Evolutionary conservation across 2,329 filamentous ascomycete genomes (phyloP).

Genomic region (Thelonectria blattea): DNA sequence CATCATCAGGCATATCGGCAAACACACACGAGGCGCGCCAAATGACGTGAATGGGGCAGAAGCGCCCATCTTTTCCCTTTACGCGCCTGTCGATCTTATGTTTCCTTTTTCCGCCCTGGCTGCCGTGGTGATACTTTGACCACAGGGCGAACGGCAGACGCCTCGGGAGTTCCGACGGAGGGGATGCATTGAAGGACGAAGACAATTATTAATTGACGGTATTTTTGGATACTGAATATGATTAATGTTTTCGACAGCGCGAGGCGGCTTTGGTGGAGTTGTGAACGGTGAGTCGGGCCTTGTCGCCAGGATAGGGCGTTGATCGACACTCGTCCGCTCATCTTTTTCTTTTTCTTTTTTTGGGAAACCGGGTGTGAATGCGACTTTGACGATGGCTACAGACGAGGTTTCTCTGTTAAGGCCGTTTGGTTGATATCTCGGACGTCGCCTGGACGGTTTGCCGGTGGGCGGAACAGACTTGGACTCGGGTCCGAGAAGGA

Average conservation of each 20-base stretch:
- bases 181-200: neutral
- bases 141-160: constrained; percentile 1
- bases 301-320: neutral
- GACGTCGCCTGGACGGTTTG: neutral
- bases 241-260: neutral
- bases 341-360: neutral
- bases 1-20: constrained; percentile 19
- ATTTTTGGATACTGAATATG: constrained; percentile 21
- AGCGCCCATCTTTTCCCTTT: neutral
- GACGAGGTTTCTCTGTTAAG: constrained; percentile 2
- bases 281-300: constrained; percentile 9
- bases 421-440: neutral
- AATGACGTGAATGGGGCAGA: constrained; percentile 15
- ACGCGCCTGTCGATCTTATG: constrained; percentile 9
- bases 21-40: constrained; percentile 7
- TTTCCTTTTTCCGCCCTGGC: neutral
- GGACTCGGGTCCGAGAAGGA: neutral
- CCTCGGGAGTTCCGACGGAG: neutral
- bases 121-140: constrained; percentile 11
- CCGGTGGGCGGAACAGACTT: neutral
- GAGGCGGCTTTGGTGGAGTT: neutral
- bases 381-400: constrained; percentile 14
- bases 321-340: constrained; percentile 3
- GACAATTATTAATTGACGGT: neutral
- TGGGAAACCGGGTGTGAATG: constrained; percentile 1